Evolutionary conservation across 495 filamentous ascomycete genomes (phyloP), one percentile per base, ranked within the genome.

Genomic region (Penicillium paradoxum): DNA sequence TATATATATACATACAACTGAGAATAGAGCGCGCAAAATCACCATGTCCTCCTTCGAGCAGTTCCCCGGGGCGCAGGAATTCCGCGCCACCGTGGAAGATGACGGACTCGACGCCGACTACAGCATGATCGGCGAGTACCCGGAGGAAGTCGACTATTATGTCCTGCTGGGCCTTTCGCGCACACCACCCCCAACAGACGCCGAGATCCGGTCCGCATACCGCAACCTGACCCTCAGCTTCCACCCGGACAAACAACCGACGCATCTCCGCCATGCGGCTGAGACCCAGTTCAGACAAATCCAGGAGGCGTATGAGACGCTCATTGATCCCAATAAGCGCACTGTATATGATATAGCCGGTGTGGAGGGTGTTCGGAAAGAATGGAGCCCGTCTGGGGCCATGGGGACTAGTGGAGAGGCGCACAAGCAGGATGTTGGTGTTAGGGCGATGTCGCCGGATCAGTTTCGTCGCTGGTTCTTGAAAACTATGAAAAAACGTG

Each of bases 241-340:
- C 44, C 78, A 83, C 49, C 78, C 81, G 10, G 82, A 85, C 55
- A 80, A 78, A 49, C 80, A 83, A 49, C 77, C 81, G 2, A 47
- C 71, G 15, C 65, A 76, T 29, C 62, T 75, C 29, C 74, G 66
- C 24, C 66, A 75, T 11, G 63, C 72, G 4, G 80, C 82, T 7
- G 65, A 71, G 25, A 65, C 51, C 17, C 74, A 82, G 18, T 81
- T 83, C 30, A 72, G 60, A 25, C 60, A 64, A 22, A 77, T 81
- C 36, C 70, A 75, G 18, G 67, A 70, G 5, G 82, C 82, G 6
- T 82, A 82, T 32, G 78, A 81, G 57, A 77, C 74, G 1, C 68
- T 85, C 6, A 71, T 74, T 18, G 75, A 84, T 51, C 74, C 76
- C n/a, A 69, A 75, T 22, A 76, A 81, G 53, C 71, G 80, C 36